A percentile compares a stretch with the other conserved stretches of the same genome.
These are phyloP conservation scores for Cystobasidium pallidum DNA, from an alignment of 1,284 basidiomycete species.

Conservation along the genomic window DNA sequence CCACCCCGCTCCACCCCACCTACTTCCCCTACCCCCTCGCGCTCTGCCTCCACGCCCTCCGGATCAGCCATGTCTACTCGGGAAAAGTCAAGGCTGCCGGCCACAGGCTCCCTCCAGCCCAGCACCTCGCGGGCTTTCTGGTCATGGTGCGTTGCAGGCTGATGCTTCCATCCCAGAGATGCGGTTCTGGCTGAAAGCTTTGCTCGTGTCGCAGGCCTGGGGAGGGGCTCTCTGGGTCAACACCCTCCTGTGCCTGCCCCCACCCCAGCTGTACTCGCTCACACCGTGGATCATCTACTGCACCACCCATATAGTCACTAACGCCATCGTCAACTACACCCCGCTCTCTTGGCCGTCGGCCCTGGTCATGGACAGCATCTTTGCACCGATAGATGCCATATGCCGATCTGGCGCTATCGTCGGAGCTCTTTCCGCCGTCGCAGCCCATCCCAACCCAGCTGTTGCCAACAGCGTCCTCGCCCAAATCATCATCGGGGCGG, in stretches of 20 bases:
- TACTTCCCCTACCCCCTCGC: constrained; percentile 44
- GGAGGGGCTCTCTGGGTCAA: constrained; percentile 44
- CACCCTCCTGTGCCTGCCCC: constrained; percentile 36
- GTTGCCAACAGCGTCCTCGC: constrained; percentile 33
- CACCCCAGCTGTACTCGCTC: constrained; percentile 42
- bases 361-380: constrained; percentile 35
- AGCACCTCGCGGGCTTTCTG: constrained; percentile 43
- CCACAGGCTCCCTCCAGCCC: constrained; percentile 35
- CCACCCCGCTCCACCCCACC: constrained; percentile 28
- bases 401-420: constrained; percentile 37
- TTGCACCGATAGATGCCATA: constrained; percentile 41
- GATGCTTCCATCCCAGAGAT: not conserved
- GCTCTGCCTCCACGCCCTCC: constrained; percentile 37
- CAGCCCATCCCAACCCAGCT: constrained; percentile 34
- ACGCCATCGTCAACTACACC: constrained; percentile 23
- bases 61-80: constrained; percentile 43
- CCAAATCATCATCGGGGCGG: constrained; percentile 44
- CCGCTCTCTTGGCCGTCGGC: constrained; percentile 30
- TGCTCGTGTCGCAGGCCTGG: constrained; percentile 25
- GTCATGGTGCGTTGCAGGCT: constrained; percentile 31
- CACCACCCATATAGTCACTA: constrained; percentile 29
- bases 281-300: constrained; percentile 46
- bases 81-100: constrained; percentile 40
- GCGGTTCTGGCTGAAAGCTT: not conserved
- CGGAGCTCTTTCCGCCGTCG: constrained; percentile 23